These are phyloP conservation scores for Friedmanniomyces simplex DNA, from an alignment of 495 filamentous ascomycete species.

Conservation along the genomic window DNA sequence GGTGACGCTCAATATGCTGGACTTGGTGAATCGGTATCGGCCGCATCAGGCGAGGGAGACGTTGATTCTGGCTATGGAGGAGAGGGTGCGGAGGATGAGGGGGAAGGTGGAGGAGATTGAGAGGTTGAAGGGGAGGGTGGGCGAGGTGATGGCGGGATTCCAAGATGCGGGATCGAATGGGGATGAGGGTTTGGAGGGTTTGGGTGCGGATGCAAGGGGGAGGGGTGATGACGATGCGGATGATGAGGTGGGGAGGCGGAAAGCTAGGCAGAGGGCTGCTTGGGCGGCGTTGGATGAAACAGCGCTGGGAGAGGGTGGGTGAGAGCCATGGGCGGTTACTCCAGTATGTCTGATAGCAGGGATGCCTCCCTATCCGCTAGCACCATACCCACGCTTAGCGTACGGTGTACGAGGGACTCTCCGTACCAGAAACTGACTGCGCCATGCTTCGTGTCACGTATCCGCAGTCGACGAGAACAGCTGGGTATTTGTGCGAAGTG, in stretches of 20 bases:
- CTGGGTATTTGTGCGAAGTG: no score
- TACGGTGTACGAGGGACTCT: no score
- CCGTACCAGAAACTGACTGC: no score
- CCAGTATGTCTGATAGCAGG: no score
- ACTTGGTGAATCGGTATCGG: conserved; percentile 84
- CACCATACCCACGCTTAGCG: no score
- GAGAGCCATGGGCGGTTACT: no score
- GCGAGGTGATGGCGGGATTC: conserved; percentile 47
- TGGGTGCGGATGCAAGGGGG: conserved; percentile 13
- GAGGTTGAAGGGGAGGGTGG: conserved; percentile 60
- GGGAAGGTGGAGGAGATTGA: conserved; percentile 71
- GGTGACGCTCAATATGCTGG: conserved; percentile 78
- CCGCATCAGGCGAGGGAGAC: conserved; percentile 92
- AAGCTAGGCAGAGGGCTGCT: conserved; percentile 19
- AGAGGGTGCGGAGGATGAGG: conserved; percentile 60
- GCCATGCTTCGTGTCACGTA: no score
- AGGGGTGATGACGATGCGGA: conserved; percentile 1
- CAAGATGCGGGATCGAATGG: not conserved
- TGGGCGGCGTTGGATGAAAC: conserved; percentile 16
- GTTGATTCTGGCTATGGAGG: conserved; percentile 84
- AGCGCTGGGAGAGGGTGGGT: no score
- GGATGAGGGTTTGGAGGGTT: no score
- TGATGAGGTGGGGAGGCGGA: conserved; percentile 14
- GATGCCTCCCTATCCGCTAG: no score
- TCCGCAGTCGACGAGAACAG: no score